Percentiles rank a stretch among this genome's conserved stretches.
Evolutionary conservation across 2,329 filamentous ascomycete species (phyloP).

Genomic region (Cadophora gregata): DNA sequence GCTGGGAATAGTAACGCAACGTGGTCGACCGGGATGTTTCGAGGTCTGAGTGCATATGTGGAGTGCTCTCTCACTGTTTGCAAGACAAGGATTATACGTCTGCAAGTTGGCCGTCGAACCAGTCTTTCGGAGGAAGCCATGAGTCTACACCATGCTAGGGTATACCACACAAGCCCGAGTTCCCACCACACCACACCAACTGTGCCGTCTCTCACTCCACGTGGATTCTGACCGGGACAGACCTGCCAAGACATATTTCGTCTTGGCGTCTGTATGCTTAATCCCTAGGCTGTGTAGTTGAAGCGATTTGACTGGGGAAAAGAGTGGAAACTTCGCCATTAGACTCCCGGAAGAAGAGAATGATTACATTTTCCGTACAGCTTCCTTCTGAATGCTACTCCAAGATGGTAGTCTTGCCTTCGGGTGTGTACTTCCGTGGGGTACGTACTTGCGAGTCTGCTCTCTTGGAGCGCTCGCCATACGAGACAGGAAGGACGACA

Average conservation of each 20-base stretch:
- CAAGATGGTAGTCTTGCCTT: background rate
- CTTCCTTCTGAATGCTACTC: background rate
- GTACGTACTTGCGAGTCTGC: background rate
- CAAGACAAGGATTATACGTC: slow-evolving; percentile 1
- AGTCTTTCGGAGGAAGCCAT: background rate
- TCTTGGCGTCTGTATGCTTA: slow-evolving; percentile 16
- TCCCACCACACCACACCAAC: slow-evolving; percentile 2
- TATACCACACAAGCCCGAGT: background rate
- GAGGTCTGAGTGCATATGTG: slow-evolving; percentile 2
- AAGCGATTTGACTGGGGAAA: background rate
- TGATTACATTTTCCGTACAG: too few species aligned
- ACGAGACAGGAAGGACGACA: background rate
- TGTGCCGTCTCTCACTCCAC: slow-evolving; percentile 7
- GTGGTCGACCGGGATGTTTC: slow-evolving; percentile 1
- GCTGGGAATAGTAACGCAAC: background rate
- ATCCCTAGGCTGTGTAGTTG: slow-evolving; percentile 8
- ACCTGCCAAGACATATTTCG: background rate
- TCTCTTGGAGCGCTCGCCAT: background rate
- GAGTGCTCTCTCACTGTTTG: background rate
- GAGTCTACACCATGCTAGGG: background rate
- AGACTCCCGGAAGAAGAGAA: background rate
- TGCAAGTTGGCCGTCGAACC: slow-evolving; percentile 15
- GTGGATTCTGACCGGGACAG: background rate
- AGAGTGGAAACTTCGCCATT: background rate
- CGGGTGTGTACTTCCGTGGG: background rate